Evolutionary conservation across 805 yeast genomes (phyloP), one percentile per base, ranked within the genome.

Genomic region (Yamadazyma ubonensis): DNA sequence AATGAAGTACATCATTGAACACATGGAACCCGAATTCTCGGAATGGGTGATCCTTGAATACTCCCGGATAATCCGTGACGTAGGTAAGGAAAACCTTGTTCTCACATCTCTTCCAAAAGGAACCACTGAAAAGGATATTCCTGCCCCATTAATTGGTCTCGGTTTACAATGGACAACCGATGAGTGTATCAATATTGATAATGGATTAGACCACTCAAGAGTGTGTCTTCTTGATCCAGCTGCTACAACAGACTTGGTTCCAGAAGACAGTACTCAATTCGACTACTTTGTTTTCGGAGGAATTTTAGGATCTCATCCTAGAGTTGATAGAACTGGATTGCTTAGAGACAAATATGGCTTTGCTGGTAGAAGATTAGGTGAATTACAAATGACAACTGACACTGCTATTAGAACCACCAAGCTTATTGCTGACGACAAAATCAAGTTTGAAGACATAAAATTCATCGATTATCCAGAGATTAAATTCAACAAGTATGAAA

Each of bases 281-380:
- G 95, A 89, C 43, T 91, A 84, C 65, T 91, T 91, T 54, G 87
- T 93, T 8, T 91, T 93, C 62, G 99, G 99, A 5, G 99, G 99
- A 26, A 93, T 91, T 39, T 73, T 91, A 33, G 98, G 97, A 3
- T 95, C 89, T 44, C 96, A 90, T 61, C 96, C 95, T 6, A 83
- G 88, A 48, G 76, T 95, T 54, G 98, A 91, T 59, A 80, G 98
- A 62, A 91, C 99, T 2, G 93, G 90, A 2, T 93, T 90, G 54
- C 73, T 91, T 45, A 76, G 95, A 54, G 63, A 61, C 29, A 83
- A 85, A 53, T 82, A 89, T 51, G 96, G 96, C 0, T 82, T 89
- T 55, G 79, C 77, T 1, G 96, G 97, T 6, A 81, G 93, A 65
- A 76, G 96, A 58, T 71, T 91, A 38, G 98, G 96, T 2, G 76